A percentile compares a stretch with the other conserved stretches of the same genome.
Evolutionary conservation across 83 land plant species (phyloP).

Genomic region (Picea engelmannii): DNA sequence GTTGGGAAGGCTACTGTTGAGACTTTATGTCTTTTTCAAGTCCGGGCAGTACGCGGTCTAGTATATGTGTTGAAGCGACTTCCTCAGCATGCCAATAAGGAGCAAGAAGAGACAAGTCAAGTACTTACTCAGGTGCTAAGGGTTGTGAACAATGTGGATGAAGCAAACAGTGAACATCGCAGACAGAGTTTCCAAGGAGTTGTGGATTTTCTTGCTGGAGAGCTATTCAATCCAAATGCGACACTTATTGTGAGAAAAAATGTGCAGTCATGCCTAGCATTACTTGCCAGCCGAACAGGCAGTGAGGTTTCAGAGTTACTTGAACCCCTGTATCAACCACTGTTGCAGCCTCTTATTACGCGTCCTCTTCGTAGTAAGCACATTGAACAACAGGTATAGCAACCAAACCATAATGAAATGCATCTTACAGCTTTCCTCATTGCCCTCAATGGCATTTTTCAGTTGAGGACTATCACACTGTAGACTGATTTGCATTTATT

Average conservation of each 20-base stretch:
- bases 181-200: constrained; percentile 96
- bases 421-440: neutral
- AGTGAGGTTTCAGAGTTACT: constrained; percentile 98
- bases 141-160: constrained; percentile 98
- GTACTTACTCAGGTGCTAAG: constrained; percentile 96
- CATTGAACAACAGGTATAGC: constrained; percentile 94
- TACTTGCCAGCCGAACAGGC: constrained; percentile 97
- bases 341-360: constrained; percentile 86
- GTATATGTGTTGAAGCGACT: constrained; percentile 93
- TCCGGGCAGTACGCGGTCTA: constrained; percentile 82
- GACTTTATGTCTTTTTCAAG: constrained; percentile 88
- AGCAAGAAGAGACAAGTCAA: constrained; percentile 99
- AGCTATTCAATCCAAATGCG: constrained; percentile 94
- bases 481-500: constrained; percentile 3
- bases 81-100: constrained; percentile 92
- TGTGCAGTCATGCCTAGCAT: constrained; percentile 94
- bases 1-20: constrained; percentile 99
- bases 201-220: constrained; percentile 89
- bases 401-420: neutral
- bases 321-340: constrained; percentile 83
- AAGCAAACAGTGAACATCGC: constrained; percentile 85
- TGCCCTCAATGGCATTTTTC: neutral
- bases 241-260: constrained; percentile 84
- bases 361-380: constrained; percentile 86
- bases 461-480: neutral